Conservation (phyloP, 2,329 filamentous ascomycete species). For the Intubia oerlemansii region DNA sequence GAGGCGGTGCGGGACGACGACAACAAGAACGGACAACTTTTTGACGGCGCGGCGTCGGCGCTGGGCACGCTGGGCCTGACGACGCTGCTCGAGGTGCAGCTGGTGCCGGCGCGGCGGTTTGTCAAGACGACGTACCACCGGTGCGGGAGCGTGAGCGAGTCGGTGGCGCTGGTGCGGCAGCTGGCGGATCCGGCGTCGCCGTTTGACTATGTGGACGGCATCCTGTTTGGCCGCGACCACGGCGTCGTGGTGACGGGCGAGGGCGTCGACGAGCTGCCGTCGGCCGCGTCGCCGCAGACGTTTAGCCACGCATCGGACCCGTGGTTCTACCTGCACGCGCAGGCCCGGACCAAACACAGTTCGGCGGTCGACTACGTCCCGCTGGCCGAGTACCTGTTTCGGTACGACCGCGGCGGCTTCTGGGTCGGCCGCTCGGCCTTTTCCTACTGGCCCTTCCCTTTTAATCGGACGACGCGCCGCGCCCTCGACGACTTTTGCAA, state of each 20-base stretch:
- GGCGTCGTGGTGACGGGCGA: constrained; percentile 46
- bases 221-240: constrained; percentile 37
- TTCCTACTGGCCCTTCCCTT: constrained; percentile 43
- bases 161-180: constrained; percentile 22
- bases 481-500: constrained; percentile 52
- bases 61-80: constrained; percentile 47
- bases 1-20: constrained; percentile 15
- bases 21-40: constrained; percentile 31
- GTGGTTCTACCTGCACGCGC: constrained; percentile 58
- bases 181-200: constrained; percentile 8
- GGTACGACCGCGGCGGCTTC: constrained; percentile 56
- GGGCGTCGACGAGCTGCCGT: constrained; percentile 29
- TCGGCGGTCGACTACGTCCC: constrained; percentile 34
- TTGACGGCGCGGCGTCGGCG: constrained; percentile 42
- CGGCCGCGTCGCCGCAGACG: constrained; percentile 22
- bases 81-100: constrained; percentile 42
- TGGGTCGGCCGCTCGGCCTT: constrained; percentile 50
- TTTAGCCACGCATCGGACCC: constrained; percentile 40
- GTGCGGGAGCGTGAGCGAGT: constrained; percentile 21
- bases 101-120: constrained; percentile 36
- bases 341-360: constrained; percentile 19
- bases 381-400: constrained; percentile 52
- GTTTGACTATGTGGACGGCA: constrained; percentile 51
- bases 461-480: constrained; percentile 43
- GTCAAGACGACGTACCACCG: constrained; percentile 43